phyloP scores from a whole-genome alignment of 2,329 filamentous ascomycete species.

The Pleomassaria siparia region DNA sequence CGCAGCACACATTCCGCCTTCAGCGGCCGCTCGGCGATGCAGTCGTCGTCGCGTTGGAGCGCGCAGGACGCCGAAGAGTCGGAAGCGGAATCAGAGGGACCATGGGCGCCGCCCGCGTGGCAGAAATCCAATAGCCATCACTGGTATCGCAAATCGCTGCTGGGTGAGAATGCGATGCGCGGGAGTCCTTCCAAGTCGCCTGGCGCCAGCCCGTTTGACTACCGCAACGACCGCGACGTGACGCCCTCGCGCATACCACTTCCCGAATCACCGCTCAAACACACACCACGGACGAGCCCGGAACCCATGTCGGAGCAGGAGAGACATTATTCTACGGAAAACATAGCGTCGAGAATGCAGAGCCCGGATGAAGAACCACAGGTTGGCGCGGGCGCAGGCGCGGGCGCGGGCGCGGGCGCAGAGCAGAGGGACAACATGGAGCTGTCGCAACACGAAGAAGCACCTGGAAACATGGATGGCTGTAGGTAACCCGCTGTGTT shows the following conservation, averaged over 20 bases:
- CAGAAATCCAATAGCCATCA: conserved; percentile 59
- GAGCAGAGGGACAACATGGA: conserved; percentile 23
- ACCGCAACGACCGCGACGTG: conserved; percentile 54
- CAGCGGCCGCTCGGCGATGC: conserved; percentile 64
- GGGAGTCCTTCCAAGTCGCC: conserved; percentile 55
- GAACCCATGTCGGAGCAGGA: conserved; percentile 41
- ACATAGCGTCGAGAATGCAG: conserved; percentile 40
- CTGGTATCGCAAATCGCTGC: conserved; percentile 54
- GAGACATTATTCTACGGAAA: conserved; percentile 31
- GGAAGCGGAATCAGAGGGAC: conserved; percentile 51
- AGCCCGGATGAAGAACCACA: conserved; percentile 26
- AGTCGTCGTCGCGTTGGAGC: conserved; percentile 49
- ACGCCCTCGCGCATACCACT: conserved; percentile 61
- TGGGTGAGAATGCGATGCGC: conserved; percentile 40
- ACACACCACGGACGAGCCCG: conserved; percentile 57
- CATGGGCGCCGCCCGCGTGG: conserved; percentile 69
- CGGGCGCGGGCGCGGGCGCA: conserved; percentile 20
- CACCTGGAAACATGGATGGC: conserved; percentile 28
- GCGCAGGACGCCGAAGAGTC: conserved; percentile 42
- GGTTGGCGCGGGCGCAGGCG: conserved; percentile 13
- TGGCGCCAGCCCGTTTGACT: conserved; percentile 62
- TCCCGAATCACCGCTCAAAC: conserved; percentile 61
- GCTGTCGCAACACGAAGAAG: conserved; percentile 32
- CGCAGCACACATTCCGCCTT: conserved; percentile 38
- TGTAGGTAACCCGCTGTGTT: conserved; percentile 29